Evolutionary conservation across 2,329 filamentous ascomycete genomes (phyloP).

Genomic region (Monosporascus sp.): DNA sequence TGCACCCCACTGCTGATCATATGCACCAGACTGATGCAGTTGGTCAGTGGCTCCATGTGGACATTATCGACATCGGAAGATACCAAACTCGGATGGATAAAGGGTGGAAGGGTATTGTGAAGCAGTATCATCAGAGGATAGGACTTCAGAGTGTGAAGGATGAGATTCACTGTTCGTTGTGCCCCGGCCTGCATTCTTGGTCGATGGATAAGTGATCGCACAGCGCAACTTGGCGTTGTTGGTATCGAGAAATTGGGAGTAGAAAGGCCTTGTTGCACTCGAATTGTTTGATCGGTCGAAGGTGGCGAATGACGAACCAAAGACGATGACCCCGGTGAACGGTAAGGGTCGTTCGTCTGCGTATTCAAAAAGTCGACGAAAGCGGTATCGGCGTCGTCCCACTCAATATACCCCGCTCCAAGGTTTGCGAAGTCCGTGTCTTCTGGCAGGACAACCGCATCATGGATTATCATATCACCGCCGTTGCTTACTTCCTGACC

Average conservation of each 20-base stretch:
- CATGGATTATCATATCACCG: neutral
- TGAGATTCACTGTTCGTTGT: conserved; percentile 30
- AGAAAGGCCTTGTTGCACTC: neutral
- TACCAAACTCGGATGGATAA: conserved; percentile 33
- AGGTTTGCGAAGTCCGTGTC: neutral
- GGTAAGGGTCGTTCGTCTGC: neutral
- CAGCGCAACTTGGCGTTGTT: conserved; percentile 9
- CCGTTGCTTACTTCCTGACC: neutral
- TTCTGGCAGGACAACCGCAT: neutral
- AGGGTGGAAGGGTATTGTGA: conserved; percentile 34
- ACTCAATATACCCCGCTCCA: neutral
- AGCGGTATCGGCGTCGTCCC: conserved; percentile 1
- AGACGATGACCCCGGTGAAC: neutral
- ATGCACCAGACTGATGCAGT: conserved; percentile 35
- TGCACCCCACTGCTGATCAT: conserved; percentile 28
- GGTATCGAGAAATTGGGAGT: conserved; percentile 17
- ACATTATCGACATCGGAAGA: conserved; percentile 15
- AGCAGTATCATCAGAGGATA: conserved; percentile 35
- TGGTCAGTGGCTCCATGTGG: conserved; percentile 32
- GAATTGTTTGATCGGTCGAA: too few relatives aligned
- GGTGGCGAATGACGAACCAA: too few relatives aligned
- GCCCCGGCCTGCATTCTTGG: conserved; percentile 19
- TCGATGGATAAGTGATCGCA: conserved; percentile 23
- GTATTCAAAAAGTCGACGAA: conserved; percentile 3
- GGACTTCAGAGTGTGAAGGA: conserved; percentile 35